Conservation (phyloP, 2,329 filamentous ascomycete genomes). For the Aspergillus texensis region DNA sequence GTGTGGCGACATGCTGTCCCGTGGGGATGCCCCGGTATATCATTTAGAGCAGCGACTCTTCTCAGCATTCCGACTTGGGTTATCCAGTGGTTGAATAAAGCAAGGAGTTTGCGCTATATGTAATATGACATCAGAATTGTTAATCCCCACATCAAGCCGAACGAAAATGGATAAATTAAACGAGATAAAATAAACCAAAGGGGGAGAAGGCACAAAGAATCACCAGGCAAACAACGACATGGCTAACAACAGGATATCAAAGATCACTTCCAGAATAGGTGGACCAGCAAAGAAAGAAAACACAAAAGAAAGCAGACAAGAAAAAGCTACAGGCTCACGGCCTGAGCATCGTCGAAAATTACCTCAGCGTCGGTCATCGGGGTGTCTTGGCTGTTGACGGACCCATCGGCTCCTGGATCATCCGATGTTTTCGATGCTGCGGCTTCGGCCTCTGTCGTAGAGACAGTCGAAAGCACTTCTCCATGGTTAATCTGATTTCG, state of each 20-base stretch:
- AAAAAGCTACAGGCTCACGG: too few relatives aligned
- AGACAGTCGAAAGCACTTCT: neutral
- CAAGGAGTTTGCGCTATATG: neutral
- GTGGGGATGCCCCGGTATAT: neutral
- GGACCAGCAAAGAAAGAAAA: neutral
- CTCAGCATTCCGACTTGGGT: neutral
- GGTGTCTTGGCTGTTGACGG: conserved; percentile 2
- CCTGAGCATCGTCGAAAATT: neutral
- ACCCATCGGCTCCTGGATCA: neutral
- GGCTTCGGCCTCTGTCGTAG: neutral
- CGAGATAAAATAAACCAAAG: neutral
- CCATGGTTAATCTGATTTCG: neutral
- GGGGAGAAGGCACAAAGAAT: neutral
- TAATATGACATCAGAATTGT: neutral
- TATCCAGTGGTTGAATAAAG: neutral
- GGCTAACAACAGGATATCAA: neutral
- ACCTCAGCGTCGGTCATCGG: neutral
- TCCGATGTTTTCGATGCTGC: neutral
- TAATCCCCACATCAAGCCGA: neutral
- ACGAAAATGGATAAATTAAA: neutral
- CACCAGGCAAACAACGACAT: neutral
- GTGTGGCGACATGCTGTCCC: neutral
- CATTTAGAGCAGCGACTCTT: neutral
- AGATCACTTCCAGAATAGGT: neutral
- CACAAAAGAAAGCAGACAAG: neutral